Base-by-base conservation (phyloP, 352 stramenopile genomes). In the Globisporangium parvum region DNA sequence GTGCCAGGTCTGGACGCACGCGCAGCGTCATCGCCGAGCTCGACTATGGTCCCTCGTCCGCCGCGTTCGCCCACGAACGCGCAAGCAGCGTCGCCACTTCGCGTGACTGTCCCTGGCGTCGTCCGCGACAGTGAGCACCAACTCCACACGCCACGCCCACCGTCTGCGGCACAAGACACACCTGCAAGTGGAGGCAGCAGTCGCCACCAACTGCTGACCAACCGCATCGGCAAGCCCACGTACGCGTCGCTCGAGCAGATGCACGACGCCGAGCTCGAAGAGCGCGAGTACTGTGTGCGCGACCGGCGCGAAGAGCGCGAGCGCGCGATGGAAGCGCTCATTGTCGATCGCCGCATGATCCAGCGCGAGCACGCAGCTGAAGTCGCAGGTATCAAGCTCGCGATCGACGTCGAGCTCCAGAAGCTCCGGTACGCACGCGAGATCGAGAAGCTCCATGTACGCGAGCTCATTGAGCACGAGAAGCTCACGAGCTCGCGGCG, bases 381-480 rank as follows among this genome's bases (percentile, higher is more conserved):
- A 53, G 54, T 78, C n/a, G 75, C 79, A 1, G 69, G 67, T 1
- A 75, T 81, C 33, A 77, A 82, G 53, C 60, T 91, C 23, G 75
- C 86, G 12, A 75, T 89, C 24, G 67, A 86, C 53, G 77, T 89
- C 51, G 85, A 88, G 51, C 60, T 91, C 17, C 77, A 89, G 31
- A 72, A 76, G 23, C 69, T 79, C 40, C 68, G 65, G n/a, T 91
- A 85, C 57, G 71, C 76, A 50, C 74, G 64, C 23, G 71, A 80
- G 42, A 47, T 87, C 3, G 66, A 69, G 2, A 78, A 82, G 33
- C 55, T 91, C 0, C 55, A 73, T 15, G 57, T 62, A 5, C 71
- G 60, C 12, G 73, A 77, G 42, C 31, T 66, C 9, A 57, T 86
- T 18, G 77, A 91, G 56, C 59, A 63, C 12, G 74, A 88, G 31